Evolutionary conservation across 2,329 filamentous ascomycete genomes (phyloP).

Genomic region (Ophiocordyceps camponoti-leonardi): DNA sequence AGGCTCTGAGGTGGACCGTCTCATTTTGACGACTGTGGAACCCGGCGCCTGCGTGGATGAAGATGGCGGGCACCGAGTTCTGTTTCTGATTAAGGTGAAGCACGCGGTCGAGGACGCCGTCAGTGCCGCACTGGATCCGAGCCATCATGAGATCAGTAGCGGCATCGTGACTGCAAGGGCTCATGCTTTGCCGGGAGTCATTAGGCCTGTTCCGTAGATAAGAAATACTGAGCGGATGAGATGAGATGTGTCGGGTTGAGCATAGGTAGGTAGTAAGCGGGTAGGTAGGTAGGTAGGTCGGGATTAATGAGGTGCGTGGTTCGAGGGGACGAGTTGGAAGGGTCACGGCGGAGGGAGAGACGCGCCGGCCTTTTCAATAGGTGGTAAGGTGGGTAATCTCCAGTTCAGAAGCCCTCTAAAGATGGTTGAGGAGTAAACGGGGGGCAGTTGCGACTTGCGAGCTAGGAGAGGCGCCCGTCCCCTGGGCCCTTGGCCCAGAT

Average conservation of each 20-base stretch:
- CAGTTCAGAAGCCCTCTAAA: background rate
- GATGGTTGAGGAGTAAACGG: background rate
- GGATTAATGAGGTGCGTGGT: background rate
- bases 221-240: background rate
- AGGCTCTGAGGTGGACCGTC: conserved; percentile 65
- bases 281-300: background rate
- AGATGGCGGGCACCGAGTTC: conserved; percentile 51
- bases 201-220: conserved; percentile 3
- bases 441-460: background rate
- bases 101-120: conserved; percentile 24
- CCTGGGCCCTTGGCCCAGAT: background rate
- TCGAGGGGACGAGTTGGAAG: background rate
- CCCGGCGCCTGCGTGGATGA: conserved; percentile 88
- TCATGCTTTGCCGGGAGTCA: conserved; percentile 14
- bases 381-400: too few species aligned
- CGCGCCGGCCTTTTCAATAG: background rate
- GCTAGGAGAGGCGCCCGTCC: background rate
- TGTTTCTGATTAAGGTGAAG: conserved; percentile 16
- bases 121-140: conserved; percentile 24
- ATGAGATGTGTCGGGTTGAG: background rate
- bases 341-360: background rate
- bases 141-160: conserved; percentile 24
- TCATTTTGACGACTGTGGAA: conserved; percentile 87
- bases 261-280: background rate
- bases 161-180: conserved; percentile 9